Conservation (phyloP, 768 basidiomycete species). For the Suillus sp. region DNA sequence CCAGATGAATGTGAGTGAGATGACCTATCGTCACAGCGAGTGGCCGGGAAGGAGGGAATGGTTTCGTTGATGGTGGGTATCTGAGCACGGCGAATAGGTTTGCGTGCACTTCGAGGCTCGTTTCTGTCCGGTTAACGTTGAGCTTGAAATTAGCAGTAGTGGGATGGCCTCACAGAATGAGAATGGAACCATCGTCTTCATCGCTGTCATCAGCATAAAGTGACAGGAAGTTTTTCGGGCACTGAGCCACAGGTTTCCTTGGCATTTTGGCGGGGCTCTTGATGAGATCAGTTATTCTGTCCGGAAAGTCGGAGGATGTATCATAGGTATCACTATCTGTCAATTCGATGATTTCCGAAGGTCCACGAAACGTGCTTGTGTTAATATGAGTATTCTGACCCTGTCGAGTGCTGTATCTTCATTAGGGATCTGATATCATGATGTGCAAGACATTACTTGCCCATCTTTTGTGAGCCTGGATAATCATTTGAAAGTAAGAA, state of each 20-base stretch:
- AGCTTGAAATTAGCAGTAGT: slow-evolving; percentile 7
- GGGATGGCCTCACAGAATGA: slow-evolving; percentile 37
- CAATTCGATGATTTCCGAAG: slow-evolving; percentile 30
- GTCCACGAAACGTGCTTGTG: slow-evolving; percentile 3
- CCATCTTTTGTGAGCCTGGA: slow-evolving; percentile 6
- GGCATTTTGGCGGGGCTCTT: slow-evolving; percentile 14
- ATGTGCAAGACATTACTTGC: not conserved
- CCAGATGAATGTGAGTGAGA: slow-evolving; percentile 12
- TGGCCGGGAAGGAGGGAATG: not conserved
- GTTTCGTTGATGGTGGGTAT: not conserved
- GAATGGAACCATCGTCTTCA: slow-evolving; percentile 41
- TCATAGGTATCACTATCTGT: slow-evolving; percentile 32
- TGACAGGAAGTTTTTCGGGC: slow-evolving; percentile 16
- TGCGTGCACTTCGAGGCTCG: slow-evolving; percentile 52
- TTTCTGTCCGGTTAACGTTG: slow-evolving; percentile 32
- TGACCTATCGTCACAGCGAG: not conserved
- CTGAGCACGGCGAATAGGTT: slow-evolving; percentile 39
- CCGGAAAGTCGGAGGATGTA: slow-evolving; percentile 23
- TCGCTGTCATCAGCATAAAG: slow-evolving; percentile 36
- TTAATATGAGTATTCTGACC: not conserved
- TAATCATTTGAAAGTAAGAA: slow-evolving; percentile 13
- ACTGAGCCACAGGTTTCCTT: slow-evolving; percentile 13
- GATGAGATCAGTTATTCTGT: slow-evolving; percentile 27
- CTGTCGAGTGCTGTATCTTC: not conserved
- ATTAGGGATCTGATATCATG: not conserved